Evolutionary conservation across 768 basidiomycete species (phyloP), one percentile per base, ranked within the genome.

Genomic region (Rhodotorula sphaerocarpa): DNA sequence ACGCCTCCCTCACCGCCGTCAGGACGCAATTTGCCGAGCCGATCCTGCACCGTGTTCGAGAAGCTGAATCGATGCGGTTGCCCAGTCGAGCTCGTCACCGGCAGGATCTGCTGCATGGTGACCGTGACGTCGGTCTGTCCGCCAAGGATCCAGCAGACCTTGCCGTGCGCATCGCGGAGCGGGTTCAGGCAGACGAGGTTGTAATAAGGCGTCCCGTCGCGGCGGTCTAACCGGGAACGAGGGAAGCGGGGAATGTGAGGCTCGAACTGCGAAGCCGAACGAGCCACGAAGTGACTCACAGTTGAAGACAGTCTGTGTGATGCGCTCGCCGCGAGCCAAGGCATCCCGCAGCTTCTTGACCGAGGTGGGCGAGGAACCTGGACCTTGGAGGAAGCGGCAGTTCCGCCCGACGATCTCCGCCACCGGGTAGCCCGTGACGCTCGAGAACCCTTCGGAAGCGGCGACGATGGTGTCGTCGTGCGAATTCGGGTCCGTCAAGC

Each of bases 341-440:
- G 66, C 66, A 3, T 60, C 61, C 11, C 58, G 50, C 10, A 67
- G 41, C 6, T 46, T 21, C 4, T 28, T 12, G 11, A 52, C 47
- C 21, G 48, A 52, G 31, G 55, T 50, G 18, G 58, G 61, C 5
- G 61, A 33, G 5, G 66, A 63, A 0, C 57, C 62, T 4, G 66
- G 66, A 41, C 66, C 66, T 39, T 67, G 66, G 2, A 63, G 58
- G 44, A 67, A 55, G 39, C 65, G 65, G 52, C 66, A 67, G 51
- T 67, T 67, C n/a, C 59, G 44, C 0, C 61, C 66, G n/a, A 67
- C 50, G 41, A 67, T 59, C 5, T 31, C 50, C 5, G 52, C 27
- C 10, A 48, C 42, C 11, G 50, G 44, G 50, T 63, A 67, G 0
- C 61, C 61, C 7, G 66, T 67, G 7, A 67, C 21, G 3, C 33